Conservation (phyloP, 1,284 basidiomycete genomes). For the Heterobasidion occidentale region DNA sequence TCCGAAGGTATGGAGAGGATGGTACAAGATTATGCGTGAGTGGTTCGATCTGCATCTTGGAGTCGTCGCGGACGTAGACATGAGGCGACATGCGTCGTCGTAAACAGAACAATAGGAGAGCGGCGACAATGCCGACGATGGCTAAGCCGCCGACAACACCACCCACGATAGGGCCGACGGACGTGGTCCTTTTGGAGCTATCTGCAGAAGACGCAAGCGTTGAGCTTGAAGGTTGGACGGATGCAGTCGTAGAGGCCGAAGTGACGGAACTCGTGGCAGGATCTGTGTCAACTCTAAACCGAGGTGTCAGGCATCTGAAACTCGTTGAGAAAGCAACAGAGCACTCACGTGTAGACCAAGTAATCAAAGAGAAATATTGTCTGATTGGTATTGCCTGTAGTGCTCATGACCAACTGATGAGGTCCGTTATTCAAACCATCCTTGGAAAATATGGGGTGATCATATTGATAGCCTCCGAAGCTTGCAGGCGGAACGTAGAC, state of each 20-base stretch:
- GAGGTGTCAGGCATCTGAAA: neutral
- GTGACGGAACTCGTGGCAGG: neutral
- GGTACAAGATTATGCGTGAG: too few relatives aligned
- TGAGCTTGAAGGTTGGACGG: neutral
- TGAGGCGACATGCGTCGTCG: neutral
- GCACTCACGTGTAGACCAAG: neutral
- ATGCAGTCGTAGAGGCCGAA: neutral
- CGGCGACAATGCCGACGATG: neutral
- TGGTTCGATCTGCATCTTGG: too few relatives aligned
- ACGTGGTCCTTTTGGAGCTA: neutral
- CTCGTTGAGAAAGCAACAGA: neutral
- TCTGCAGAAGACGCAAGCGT: neutral
- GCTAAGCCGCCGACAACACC: neutral
- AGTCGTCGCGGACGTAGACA: too few relatives aligned
- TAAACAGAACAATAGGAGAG: neutral
- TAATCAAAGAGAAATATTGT: neutral
- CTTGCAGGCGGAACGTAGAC: neutral
- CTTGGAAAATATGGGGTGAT: neutral
- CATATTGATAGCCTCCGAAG: neutral
- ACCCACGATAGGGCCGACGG: neutral
- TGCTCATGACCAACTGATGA: neutral
- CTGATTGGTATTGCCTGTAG: neutral
- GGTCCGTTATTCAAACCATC: neutral
- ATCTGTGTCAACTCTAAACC: neutral
- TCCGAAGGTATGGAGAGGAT: too few relatives aligned